Percentiles rank a stretch among this genome's conserved stretches.
Conservation (phyloP, 2,329 filamentous ascomycete genomes). For the Talaromyces pinophilus region DNA sequence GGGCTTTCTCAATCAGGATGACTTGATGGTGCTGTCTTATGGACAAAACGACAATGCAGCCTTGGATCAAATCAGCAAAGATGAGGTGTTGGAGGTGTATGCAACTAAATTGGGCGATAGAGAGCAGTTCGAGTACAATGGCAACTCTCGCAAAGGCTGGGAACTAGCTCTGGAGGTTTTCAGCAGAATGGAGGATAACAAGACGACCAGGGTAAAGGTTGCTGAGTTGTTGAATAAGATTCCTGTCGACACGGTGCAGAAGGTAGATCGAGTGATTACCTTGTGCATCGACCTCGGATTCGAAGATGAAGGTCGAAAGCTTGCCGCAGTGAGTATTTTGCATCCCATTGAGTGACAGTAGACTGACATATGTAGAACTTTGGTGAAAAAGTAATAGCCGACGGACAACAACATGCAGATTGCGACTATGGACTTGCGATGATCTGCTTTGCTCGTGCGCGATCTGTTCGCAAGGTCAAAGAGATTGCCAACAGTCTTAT, state of each 20-base stretch:
- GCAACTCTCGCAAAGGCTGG: constrained; percentile 70
- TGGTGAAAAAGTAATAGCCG: constrained; percentile 68
- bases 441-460: constrained; percentile 86
- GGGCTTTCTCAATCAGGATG: constrained; percentile 72
- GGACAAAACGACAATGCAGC: constrained; percentile 56
- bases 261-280: constrained; percentile 78
- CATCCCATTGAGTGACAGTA: background rate
- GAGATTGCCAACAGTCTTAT: constrained; percentile 84
- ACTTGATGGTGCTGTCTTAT: constrained; percentile 79
- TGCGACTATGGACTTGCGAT: constrained; percentile 74
- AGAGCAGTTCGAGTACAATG: constrained; percentile 36
- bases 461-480: constrained; percentile 74
- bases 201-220: constrained; percentile 72
- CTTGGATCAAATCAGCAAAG: constrained; percentile 64
- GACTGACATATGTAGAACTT: constrained; percentile 63
- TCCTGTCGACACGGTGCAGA: constrained; percentile 67
- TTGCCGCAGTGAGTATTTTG: constrained; percentile 69
- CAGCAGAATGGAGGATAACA: constrained; percentile 73
- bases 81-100: constrained; percentile 76
- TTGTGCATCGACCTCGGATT: constrained; percentile 78
- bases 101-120: constrained; percentile 61
- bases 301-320: constrained; percentile 73
- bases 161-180: constrained; percentile 83
- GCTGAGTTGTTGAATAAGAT: constrained; percentile 71
- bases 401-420: constrained; percentile 63